phyloP scores from a whole-genome alignment of 2,329 filamentous ascomycete genomes.

The Colletotrichum musae region DNA sequence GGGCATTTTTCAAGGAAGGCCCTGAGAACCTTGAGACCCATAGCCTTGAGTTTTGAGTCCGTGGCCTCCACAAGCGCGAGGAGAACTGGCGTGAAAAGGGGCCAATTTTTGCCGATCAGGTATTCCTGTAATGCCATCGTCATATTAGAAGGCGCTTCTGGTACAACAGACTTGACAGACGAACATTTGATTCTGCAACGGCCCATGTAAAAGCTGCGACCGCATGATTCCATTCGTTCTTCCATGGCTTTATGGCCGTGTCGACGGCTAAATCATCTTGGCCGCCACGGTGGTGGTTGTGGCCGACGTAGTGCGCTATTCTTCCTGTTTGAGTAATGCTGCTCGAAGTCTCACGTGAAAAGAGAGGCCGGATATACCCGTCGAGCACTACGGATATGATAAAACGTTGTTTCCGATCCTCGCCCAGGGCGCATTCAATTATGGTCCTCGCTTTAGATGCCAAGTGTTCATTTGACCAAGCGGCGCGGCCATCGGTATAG shows the following conservation, averaged over 20 bases:
- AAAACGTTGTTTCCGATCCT: constrained; percentile 50
- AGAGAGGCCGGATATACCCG: constrained; percentile 76
- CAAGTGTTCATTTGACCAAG: too few relatives aligned
- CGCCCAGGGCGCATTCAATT: too few relatives aligned
- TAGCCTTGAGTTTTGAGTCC: constrained; percentile 64
- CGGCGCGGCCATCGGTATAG: too few relatives aligned
- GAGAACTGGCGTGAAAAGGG: constrained; percentile 77
- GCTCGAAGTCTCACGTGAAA: constrained; percentile 68
- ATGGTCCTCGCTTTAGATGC: too few relatives aligned
- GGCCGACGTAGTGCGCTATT: constrained; percentile 62
- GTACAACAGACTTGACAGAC: constrained; percentile 39
- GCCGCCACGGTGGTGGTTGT: constrained; percentile 36
- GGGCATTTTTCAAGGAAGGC: constrained; percentile 70
- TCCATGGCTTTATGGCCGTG: constrained; percentile 71
- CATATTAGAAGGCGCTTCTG: too few relatives aligned
- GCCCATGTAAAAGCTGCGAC: constrained; percentile 71
- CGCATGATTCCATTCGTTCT: constrained; percentile 47
- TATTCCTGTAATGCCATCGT: constrained; percentile 49
- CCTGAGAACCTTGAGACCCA: constrained; percentile 69
- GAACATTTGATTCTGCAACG: constrained; percentile 65
- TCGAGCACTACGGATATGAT: constrained; percentile 72
- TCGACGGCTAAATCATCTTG: not conserved
- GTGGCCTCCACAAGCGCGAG: constrained; percentile 78
- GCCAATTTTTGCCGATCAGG: constrained; percentile 72
- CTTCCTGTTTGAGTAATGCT: constrained; percentile 71